These are phyloP conservation scores for Alternaria metachromatica DNA, from an alignment of 2,329 filamentous ascomycete genomes.

Conservation along the genomic window DNA sequence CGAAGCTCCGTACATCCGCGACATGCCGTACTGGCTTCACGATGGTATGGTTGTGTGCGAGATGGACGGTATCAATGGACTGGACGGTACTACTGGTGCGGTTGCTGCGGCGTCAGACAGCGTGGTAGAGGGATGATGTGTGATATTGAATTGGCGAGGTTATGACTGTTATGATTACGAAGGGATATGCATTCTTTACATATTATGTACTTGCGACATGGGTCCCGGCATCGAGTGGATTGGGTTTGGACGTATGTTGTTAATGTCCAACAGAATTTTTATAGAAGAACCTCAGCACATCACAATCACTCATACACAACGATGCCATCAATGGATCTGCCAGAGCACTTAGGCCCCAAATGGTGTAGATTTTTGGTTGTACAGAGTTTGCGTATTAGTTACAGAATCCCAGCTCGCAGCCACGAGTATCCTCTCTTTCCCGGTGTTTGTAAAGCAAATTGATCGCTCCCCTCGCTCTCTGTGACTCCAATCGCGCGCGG, in stretches of 20 bases:
- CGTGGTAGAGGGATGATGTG: background rate
- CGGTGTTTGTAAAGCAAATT: constrained; percentile 3
- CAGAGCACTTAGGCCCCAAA: constrained; percentile 22
- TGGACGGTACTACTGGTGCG: background rate
- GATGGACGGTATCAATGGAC: background rate
- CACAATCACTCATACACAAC: background rate
- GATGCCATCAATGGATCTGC: background rate
- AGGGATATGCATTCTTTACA: background rate
- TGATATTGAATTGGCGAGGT: background rate
- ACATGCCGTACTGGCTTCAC: background rate
- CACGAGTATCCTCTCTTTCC: background rate
- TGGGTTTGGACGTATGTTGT: background rate
- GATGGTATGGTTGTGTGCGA: background rate
- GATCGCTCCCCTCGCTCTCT: background rate
- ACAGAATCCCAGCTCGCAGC: constrained; percentile 13
- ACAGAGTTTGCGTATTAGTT: constrained; percentile 26
- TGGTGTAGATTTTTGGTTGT: constrained; percentile 30
- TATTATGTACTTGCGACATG: background rate
- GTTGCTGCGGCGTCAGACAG: background rate
- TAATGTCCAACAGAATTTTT: background rate
- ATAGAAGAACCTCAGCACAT: background rate
- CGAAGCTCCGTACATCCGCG: background rate
- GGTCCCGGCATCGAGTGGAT: background rate
- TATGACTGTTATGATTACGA: background rate
- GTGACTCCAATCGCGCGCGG: constrained; percentile 5